A percentile compares a stretch with the other conserved stretches of the same genome.
phyloP scores from a whole-genome alignment of 805 yeast genomes.

The Metschnikowia lochheadii region DNA sequence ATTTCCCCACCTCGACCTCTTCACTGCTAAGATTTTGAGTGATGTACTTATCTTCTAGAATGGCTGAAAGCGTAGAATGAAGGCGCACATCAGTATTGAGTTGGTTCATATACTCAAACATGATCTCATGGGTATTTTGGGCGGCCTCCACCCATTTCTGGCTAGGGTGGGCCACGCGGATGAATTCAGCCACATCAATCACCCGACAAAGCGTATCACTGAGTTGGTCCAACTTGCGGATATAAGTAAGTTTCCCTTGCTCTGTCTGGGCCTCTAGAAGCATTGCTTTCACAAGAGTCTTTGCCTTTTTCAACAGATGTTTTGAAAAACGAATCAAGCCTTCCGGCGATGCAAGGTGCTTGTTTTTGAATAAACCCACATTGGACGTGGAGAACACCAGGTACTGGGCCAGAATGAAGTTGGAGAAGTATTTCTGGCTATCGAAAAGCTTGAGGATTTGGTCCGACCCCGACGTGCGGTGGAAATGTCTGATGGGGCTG shows the following conservation, averaged over 20 bases:
- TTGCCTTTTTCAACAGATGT: slow-evolving; percentile 62
- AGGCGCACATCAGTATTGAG: slow-evolving; percentile 79
- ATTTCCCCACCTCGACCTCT: slow-evolving; percentile 77
- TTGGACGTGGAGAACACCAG: slow-evolving; percentile 14
- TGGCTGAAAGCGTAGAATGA: slow-evolving; percentile 54
- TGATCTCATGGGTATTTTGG: slow-evolving; percentile 77
- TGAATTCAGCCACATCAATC: slow-evolving; percentile 89
- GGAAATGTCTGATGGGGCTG: slow-evolving; percentile 1
- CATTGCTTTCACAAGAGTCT: slow-evolving; percentile 55
- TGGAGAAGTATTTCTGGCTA: slow-evolving; percentile 52
- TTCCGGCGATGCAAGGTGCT: slow-evolving; percentile 60
- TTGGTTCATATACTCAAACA: slow-evolving; percentile 92
- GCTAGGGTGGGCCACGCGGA: slow-evolving; percentile 84
- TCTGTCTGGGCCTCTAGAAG: slow-evolving; percentile 37
- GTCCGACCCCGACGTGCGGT: slow-evolving; percentile 17
- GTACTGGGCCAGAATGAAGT: slow-evolving; percentile 37
- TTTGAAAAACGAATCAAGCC: slow-evolving; percentile 68
- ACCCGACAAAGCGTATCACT: slow-evolving; percentile 89
- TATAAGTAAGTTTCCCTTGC: slow-evolving; percentile 43
- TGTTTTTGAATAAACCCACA: slow-evolving; percentile 65
- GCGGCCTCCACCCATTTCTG: slow-evolving; percentile 70
- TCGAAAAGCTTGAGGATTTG: slow-evolving; percentile 53
- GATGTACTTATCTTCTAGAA: slow-evolving; percentile 34
- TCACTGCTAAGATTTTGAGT: slow-evolving; percentile 52
- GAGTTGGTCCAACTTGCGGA: slow-evolving; percentile 70